A percentile compares a stretch with the other conserved stretches of the same genome.
Evolutionary conservation across 257 asterid species (phyloP).

Genomic region (Galeopsis tetrahit): DNA sequence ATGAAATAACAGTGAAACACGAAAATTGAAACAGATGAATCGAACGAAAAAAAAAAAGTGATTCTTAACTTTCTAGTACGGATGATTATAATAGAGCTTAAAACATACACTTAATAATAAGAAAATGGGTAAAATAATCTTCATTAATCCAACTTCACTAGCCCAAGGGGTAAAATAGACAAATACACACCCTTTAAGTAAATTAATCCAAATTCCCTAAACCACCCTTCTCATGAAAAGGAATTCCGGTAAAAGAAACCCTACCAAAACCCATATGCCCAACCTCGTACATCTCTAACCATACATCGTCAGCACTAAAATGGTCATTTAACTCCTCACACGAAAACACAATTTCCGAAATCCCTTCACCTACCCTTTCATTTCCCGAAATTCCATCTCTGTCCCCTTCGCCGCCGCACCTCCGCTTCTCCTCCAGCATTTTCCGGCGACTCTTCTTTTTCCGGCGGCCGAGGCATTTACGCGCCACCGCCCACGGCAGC

Average conservation of each 20-base stretch:
- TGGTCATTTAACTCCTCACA: slow-evolving; percentile 49
- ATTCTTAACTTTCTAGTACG: too few relatives aligned
- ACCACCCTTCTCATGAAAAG: slow-evolving; percentile 48
- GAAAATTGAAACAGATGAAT: too few relatives aligned
- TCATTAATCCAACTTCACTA: slow-evolving; percentile 10
- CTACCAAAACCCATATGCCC: slow-evolving; percentile 93
- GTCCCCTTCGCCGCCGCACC: slow-evolving; percentile 36
- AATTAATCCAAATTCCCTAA: slow-evolving; percentile 24
- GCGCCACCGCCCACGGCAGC: slow-evolving; percentile 87
- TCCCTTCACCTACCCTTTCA: slow-evolving; percentile 34
- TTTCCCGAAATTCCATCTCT: slow-evolving; percentile 42
- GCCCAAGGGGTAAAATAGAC: slow-evolving; percentile 35
- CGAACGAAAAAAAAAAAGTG: too few relatives aligned
- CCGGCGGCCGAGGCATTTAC: slow-evolving; percentile 51
- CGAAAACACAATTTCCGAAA: slow-evolving; percentile 40
- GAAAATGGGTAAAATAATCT: not conserved
- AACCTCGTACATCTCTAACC: slow-evolving; percentile 73
- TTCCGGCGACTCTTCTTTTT: slow-evolving; percentile 36
- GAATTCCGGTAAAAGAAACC: slow-evolving; percentile 81
- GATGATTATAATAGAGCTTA: too few relatives aligned
- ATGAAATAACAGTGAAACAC: too few relatives aligned
- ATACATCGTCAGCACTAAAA: slow-evolving; percentile 62
- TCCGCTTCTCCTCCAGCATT: slow-evolving; percentile 38
- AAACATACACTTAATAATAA: too few relatives aligned
- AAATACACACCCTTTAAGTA: slow-evolving; percentile 3